A percentile compares a stretch with the other conserved stretches of the same genome.
Evolutionary conservation across 345 rosid species (phyloP).

Genomic region (thale cress (Arabidopsis thaliana)): DNA sequence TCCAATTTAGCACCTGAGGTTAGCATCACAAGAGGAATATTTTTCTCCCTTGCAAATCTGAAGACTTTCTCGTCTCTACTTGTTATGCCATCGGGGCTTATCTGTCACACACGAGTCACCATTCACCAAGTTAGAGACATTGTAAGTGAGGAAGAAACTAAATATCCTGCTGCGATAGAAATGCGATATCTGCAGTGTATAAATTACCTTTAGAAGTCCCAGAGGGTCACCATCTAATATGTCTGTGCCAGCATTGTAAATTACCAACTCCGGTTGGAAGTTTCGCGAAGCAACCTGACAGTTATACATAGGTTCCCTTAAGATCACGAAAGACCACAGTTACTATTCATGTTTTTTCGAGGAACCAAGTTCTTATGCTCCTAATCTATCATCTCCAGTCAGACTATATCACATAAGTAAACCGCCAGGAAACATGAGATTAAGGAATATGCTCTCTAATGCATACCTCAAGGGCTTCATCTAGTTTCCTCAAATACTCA

Average conservation of each 20-base stretch:
- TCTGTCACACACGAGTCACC: constrained; percentile 49
- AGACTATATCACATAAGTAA: too few relatives aligned
- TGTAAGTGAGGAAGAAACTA: constrained; percentile 4
- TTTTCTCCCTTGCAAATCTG: constrained; percentile 74
- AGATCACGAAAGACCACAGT: constrained; percentile 2
- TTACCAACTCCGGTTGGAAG: constrained; percentile 76
- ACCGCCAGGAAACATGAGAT: constrained; percentile 13
- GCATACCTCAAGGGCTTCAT: constrained; percentile 85
- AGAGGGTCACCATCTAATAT: constrained; percentile 96
- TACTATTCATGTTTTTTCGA: constrained; percentile 4
- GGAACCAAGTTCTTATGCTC: background rate
- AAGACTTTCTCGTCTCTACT: constrained; percentile 90
- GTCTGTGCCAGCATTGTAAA: constrained; percentile 98
- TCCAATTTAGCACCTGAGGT: constrained; percentile 69
- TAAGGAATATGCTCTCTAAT: background rate
- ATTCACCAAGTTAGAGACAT: constrained; percentile 5
- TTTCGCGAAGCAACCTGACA: constrained; percentile 69
- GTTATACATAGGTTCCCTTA: background rate
- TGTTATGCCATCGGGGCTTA: constrained; percentile 77
- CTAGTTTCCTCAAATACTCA: constrained; percentile 73
- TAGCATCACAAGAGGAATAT: constrained; percentile 79
- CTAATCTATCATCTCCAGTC: background rate
- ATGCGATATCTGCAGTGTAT: background rate
- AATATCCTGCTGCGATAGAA: background rate
- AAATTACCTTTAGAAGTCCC: constrained; percentile 75